Conservation (phyloP, 148 eudicot species). For the Polygonum maritimum region DNA sequence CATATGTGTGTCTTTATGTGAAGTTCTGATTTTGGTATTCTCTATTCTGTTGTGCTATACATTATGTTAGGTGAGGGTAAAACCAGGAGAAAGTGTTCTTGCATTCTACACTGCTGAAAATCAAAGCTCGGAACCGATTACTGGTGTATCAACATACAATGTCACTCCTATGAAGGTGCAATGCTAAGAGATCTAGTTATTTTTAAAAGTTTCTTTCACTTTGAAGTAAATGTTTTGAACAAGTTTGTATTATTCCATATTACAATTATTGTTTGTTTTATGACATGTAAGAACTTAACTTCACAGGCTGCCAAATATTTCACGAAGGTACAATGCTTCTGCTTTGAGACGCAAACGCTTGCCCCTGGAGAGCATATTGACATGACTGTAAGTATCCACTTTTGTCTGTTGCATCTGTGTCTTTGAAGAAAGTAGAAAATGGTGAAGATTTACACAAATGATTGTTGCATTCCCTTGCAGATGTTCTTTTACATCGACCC, state of each 20-base stretch:
- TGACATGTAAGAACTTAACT: background rate
- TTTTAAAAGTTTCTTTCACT: too few species aligned
- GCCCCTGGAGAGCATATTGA: constrained; percentile 95
- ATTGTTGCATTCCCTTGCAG: constrained; percentile 8
- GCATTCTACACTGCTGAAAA: constrained; percentile 97
- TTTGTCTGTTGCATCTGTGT: background rate
- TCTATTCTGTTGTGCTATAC: constrained; percentile 1
- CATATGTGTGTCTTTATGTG: background rate
- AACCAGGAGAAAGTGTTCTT: constrained; percentile 92
- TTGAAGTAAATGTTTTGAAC: too few species aligned
- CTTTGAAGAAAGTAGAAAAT: background rate
- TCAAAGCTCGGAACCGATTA: constrained; percentile 66
- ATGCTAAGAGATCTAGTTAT: too few species aligned
- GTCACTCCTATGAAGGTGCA: too few species aligned
- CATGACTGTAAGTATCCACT: constrained; percentile 63
- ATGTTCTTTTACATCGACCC: constrained; percentile 59
- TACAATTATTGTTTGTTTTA: too few species aligned
- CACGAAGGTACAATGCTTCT: constrained; percentile 89
- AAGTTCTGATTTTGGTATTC: background rate
- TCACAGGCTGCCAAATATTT: constrained; percentile 86
- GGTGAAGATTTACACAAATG: background rate
- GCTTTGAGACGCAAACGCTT: constrained; percentile 89
- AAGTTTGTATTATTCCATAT: too few species aligned
- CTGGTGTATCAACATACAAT: constrained; percentile 77
- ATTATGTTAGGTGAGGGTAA: constrained; percentile 62